These are phyloP conservation scores for Epichloe hybrida DNA, from an alignment of 2,329 filamentous ascomycete species.

Conservation along the genomic window DNA sequence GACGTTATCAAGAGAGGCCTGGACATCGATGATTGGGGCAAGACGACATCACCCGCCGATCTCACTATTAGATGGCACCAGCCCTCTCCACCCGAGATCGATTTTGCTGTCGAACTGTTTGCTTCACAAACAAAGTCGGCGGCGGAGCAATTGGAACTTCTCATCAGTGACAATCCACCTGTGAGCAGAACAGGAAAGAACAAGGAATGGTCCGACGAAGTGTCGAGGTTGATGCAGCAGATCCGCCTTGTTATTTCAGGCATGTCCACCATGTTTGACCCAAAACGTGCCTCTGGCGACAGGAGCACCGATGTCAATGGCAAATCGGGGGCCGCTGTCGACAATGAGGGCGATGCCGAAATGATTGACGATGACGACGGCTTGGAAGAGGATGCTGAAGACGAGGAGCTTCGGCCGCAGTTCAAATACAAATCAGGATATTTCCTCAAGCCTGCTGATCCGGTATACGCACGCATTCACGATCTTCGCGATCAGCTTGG, in stretches of 20 bases:
- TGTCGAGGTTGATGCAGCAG: slow-evolving; percentile 78
- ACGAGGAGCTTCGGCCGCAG: slow-evolving; percentile 71
- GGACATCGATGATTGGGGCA: slow-evolving; percentile 72
- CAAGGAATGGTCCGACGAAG: slow-evolving; percentile 97
- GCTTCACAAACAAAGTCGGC: slow-evolving; percentile 70
- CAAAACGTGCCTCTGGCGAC: slow-evolving; percentile 50
- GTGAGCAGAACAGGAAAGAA: slow-evolving; percentile 89
- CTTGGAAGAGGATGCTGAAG: slow-evolving; percentile 53
- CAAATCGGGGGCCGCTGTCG: slow-evolving; percentile 24
- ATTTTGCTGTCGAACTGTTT: slow-evolving; percentile 83
- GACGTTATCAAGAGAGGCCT: slow-evolving; percentile 57
- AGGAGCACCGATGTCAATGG: slow-evolving; percentile 31
- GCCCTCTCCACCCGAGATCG: slow-evolving; percentile 63
- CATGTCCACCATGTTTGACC: slow-evolving; percentile 79
- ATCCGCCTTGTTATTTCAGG: slow-evolving; percentile 82
- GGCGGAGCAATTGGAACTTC: slow-evolving; percentile 55
- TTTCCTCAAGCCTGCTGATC: slow-evolving; percentile 41
- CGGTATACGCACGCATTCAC: slow-evolving; percentile 65
- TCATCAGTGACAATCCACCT: slow-evolving; percentile 70
- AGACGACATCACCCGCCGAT: slow-evolving; percentile 56
- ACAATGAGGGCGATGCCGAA: slow-evolving; percentile 39
- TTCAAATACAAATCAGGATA: slow-evolving; percentile 88
- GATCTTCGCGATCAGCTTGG: slow-evolving; percentile 69
- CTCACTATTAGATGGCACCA: slow-evolving; percentile 87
- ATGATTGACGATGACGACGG: slow-evolving; percentile 35